Evolutionary conservation across 2,329 filamentous ascomycete genomes (phyloP).

Genomic region (Bisporella sp.): DNA sequence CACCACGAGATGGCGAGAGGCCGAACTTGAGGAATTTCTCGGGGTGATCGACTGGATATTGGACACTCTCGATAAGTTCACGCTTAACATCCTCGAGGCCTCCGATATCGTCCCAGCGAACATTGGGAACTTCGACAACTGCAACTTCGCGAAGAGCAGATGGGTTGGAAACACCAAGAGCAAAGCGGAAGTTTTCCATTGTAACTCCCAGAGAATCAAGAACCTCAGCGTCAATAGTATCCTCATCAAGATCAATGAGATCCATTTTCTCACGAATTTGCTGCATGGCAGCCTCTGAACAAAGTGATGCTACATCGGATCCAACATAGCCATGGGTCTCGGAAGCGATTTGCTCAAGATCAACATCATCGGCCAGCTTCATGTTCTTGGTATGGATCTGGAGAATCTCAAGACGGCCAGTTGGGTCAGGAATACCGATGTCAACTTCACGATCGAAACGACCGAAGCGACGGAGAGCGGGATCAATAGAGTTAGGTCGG

Average conservation of each 20-base stretch:
- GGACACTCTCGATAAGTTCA: conserved; percentile 96
- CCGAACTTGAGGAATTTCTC: conserved; percentile 99
- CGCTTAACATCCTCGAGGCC: conserved; percentile 97
- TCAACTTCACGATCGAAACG: conserved; percentile 99
- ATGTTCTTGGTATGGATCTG: conserved; percentile 99
- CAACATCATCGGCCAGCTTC: conserved; percentile 96
- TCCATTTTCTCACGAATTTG: conserved; percentile 99
- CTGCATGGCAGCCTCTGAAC: conserved; percentile 99
- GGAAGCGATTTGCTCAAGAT: conserved; percentile 90
- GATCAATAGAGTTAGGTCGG: conserved; percentile 97
- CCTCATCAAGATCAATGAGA: conserved; percentile 95
- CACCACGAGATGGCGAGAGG: conserved; percentile 94
- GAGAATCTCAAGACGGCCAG: conserved; percentile 95
- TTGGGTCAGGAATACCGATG: conserved; percentile 95
- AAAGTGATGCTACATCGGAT: conserved; percentile 96
- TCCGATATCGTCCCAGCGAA: conserved; percentile 99
- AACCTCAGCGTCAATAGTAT: conserved; percentile 97
- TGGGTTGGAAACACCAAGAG: conserved; percentile 95
- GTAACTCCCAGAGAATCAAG: conserved; percentile 96
- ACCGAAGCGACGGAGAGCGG: conserved; percentile 92
- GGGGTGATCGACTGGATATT: conserved; percentile 98
- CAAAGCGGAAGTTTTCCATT: conserved; percentile 99
- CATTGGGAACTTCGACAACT: conserved; percentile 98
- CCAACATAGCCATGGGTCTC: conserved; percentile 99
- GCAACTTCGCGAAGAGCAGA: conserved; percentile 97